Evolutionary conservation across 106 monocot species (phyloP).

Genomic region (Chionographis japonica): DNA sequence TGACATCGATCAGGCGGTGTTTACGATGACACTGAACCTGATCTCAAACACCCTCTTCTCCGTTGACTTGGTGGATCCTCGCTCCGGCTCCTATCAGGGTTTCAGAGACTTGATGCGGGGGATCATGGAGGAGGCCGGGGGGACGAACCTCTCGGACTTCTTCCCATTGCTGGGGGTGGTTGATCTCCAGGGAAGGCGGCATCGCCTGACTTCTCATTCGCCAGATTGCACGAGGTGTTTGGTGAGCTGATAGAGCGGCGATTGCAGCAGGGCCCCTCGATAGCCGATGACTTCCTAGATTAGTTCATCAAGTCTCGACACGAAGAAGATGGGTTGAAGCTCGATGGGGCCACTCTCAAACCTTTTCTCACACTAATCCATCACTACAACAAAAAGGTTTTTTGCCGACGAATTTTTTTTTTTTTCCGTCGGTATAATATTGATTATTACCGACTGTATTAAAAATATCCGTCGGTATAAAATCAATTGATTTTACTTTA

Average conservation of each 20-base stretch:
- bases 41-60: neutral
- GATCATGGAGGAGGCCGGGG: conserved; percentile 17
- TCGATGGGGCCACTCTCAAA: neutral
- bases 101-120: neutral
- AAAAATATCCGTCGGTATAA: too few relatives aligned
- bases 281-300: conserved; percentile 24
- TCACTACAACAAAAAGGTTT: too few relatives aligned
- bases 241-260: conserved; percentile 26
- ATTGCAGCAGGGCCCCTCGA: neutral
- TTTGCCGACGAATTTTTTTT: too few relatives aligned
- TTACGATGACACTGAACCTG: conserved; percentile 15
- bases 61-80: too few relatives aligned
- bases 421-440: too few relatives aligned
- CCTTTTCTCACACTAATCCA: conserved; percentile 1
- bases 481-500: too few relatives aligned
- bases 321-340: too few relatives aligned
- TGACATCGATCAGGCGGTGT: conserved; percentile 8
- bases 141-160: conserved; percentile 24
- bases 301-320: conserved; percentile 13
- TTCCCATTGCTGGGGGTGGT: conserved; percentile 9
- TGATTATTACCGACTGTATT: too few relatives aligned
- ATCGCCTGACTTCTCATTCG: neutral
- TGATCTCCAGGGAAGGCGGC: conserved; percentile 18
- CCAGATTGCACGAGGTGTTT: conserved; percentile 3
- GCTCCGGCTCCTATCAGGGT: too few relatives aligned